phyloP scores from a whole-genome alignment of 2,329 filamentous ascomycete genomes.

The Bipolaris sorokiniana region DNA sequence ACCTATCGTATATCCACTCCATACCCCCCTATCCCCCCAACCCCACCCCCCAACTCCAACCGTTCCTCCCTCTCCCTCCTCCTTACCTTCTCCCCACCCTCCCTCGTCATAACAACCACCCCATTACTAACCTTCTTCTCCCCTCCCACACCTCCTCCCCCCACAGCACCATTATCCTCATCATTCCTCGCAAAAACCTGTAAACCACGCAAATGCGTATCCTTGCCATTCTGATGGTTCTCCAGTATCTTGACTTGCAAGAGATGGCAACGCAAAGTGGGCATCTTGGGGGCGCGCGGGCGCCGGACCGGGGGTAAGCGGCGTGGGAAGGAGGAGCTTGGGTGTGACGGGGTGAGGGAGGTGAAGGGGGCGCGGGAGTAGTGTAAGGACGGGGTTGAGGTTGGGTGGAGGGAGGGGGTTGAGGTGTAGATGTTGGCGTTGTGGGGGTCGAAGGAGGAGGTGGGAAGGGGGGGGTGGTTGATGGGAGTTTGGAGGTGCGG shows the following conservation, averaged over 20 bases:
- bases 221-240: conserved; percentile 99
- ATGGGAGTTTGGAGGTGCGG: conserved; percentile 13
- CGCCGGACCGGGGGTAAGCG: not conserved
- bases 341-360: conserved; percentile 20
- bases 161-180: conserved; percentile 17
- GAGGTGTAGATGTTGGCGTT: conserved; percentile 5
- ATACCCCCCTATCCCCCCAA: conserved; percentile 12
- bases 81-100: not conserved
- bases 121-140: conserved; percentile 6
- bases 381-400: conserved; percentile 19
- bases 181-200: conserved; percentile 73
- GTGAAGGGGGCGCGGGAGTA: conserved; percentile 28
- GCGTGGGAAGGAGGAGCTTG: not conserved
- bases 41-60: conserved; percentile 18
- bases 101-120: not conserved
- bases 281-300: conserved; percentile 65
- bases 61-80: conserved; percentile 21
- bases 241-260: conserved; percentile 90
- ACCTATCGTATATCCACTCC: conserved; percentile 23
- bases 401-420: conserved; percentile 12
- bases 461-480: conserved; percentile 1
- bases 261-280: conserved; percentile 82
- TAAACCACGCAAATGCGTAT: conserved; percentile 93
- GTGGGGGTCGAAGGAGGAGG: conserved; percentile 2
- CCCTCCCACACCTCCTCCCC: not conserved